Percentiles rank a stretch among this genome's conserved stretches.
Conservation (phyloP, 1,284 basidiomycete genomes). For the Cutaneotrichosporon sp. region DNA sequence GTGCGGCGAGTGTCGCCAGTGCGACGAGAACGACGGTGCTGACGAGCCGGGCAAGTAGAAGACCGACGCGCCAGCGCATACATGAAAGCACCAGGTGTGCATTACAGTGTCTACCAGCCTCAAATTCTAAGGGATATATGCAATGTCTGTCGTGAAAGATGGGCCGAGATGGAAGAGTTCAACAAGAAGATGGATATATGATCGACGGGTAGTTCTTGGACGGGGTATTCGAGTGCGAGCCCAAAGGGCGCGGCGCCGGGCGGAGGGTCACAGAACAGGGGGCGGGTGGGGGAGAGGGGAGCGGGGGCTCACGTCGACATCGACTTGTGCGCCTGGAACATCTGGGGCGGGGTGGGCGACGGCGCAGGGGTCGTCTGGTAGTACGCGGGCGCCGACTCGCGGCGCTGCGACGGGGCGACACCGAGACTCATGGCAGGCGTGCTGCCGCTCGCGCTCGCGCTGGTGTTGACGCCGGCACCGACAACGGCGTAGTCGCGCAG, state of each 20-base stretch:
- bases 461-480: neutral
- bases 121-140: constrained; percentile 17
- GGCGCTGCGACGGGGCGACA: neutral
- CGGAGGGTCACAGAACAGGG: neutral
- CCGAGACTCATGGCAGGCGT: neutral
- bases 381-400: neutral
- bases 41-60: too few relatives aligned
- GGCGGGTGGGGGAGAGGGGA: neutral
- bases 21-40: too few relatives aligned
- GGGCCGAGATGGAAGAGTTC: too few relatives aligned
- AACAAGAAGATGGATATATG: too few relatives aligned
- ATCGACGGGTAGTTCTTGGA: neutral
- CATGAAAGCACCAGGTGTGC: too few relatives aligned
- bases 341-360: neutral
- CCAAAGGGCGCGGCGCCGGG: neutral
- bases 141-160: too few relatives aligned
- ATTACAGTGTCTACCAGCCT: constrained; percentile 25
- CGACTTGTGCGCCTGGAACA: neutral
- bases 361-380: constrained; percentile 1
- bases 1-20: too few relatives aligned
- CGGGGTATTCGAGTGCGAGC: neutral
- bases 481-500: constrained; percentile 11
- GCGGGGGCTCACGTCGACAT: neutral
- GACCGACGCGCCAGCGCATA: too few relatives aligned
- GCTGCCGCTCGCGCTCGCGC: neutral